Percentiles rank a stretch among this genome's conserved stretches.
phyloP scores from a whole-genome alignment of 2,329 filamentous ascomycete species.

The Trichoderma gracile region DNA sequence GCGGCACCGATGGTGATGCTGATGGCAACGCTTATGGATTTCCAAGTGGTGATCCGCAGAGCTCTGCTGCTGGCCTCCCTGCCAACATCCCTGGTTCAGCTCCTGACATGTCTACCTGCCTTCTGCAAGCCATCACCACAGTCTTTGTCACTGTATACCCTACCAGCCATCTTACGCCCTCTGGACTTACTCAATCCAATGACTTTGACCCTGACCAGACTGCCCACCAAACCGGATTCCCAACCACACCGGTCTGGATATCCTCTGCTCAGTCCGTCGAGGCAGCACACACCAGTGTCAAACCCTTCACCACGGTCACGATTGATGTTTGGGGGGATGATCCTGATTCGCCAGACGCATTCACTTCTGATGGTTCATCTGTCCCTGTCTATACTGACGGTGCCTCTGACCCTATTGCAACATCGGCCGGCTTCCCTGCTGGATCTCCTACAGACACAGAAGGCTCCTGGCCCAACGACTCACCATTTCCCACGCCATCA shows the following conservation, averaged over 20 bases:
- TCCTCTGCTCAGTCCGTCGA: constrained; percentile 30
- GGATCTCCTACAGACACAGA: constrained; percentile 27
- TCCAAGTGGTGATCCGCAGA: constrained; percentile 9
- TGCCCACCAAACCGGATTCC: constrained; percentile 28
- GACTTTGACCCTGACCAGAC: constrained; percentile 30
- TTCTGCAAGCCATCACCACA: constrained; percentile 44
- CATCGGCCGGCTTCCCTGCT: constrained; percentile 27
- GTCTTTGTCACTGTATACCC: constrained; percentile 52
- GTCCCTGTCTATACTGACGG: constrained; percentile 28
- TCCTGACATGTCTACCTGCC: constrained; percentile 40
- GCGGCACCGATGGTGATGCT: constrained; percentile 3
- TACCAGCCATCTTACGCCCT: constrained; percentile 31
- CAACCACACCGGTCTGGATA: constrained; percentile 35
- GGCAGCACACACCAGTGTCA: constrained; percentile 28
- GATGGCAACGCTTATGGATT: constrained; percentile 5
- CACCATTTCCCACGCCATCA: constrained; percentile 27
- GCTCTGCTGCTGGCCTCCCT: constrained; percentile 2
- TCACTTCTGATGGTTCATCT: constrained; percentile 26
- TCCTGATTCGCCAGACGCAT: constrained; percentile 27
- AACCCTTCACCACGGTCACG: constrained; percentile 41
- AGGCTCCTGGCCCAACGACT: constrained; percentile 27
- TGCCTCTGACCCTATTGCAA: constrained; percentile 26
- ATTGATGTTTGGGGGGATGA: constrained; percentile 39
- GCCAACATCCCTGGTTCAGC: constrained; percentile 28
- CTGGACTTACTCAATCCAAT: constrained; percentile 21